A percentile compares a stretch with the other conserved stretches of the same genome.
phyloP scores from a whole-genome alignment of 1,284 basidiomycete species.

The Ganoderma multipileum region DNA sequence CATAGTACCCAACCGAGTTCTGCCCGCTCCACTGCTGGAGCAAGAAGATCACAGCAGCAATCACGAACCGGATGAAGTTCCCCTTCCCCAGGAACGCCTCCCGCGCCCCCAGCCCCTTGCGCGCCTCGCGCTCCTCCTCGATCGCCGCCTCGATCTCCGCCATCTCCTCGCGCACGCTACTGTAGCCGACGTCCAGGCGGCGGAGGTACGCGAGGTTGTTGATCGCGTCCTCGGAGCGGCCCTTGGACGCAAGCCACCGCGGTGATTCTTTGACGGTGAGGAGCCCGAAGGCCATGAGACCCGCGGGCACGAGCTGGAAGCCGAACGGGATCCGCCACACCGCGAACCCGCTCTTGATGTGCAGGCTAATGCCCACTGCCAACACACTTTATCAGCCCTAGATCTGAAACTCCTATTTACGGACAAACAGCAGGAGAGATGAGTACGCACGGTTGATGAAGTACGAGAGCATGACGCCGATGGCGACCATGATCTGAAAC shows the following conservation, averaged over 20 bases:
- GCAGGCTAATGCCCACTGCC: conserved; percentile 66
- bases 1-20: conserved; percentile 77
- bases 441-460: conserved; percentile 72
- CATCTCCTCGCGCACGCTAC: conserved; percentile 59
- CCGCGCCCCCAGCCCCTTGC: conserved; percentile 57
- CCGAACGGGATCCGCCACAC: conserved; percentile 82
- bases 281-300: conserved; percentile 78
- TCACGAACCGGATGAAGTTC: conserved; percentile 74
- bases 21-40: conserved; percentile 74
- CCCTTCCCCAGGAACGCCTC: conserved; percentile 81
- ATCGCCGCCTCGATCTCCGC: conserved; percentile 73
- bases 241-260: conserved; percentile 43
- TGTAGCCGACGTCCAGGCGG: conserved; percentile 52
- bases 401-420: neutral
- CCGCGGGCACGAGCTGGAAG: conserved; percentile 79
- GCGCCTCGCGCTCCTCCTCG: conserved; percentile 63
- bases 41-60: conserved; percentile 65
- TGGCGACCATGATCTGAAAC: conserved; percentile 85
- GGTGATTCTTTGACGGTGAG: conserved; percentile 68
- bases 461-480: conserved; percentile 81
- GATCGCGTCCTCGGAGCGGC: conserved; percentile 42
- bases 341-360: conserved; percentile 53
- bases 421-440: no score
- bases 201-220: conserved; percentile 62
- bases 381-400: neutral